Base-by-base conservation (phyloP, 2,329 filamentous ascomycete genomes). In the Pseudogymnoascus sp. region DNA sequence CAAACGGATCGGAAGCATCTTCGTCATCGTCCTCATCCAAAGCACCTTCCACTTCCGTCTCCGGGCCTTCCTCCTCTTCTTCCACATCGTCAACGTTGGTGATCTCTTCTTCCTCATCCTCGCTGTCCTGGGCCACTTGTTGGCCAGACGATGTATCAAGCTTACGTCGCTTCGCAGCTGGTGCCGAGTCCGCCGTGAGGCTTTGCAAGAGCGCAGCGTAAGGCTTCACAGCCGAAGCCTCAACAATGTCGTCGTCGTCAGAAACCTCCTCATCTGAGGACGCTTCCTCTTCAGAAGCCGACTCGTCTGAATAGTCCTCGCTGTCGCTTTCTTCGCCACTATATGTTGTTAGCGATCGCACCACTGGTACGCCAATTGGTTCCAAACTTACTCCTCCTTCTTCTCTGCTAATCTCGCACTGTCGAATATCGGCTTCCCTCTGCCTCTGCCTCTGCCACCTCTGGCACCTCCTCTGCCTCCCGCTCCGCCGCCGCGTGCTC, bases 1-100 rank as follows among this genome's bases (percentile, higher is more conserved):
- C 88, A 68, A 95, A 96, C 0, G 90, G 87, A 71, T 95, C 89
- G 4, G 74, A 74, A 26, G 75, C 71, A 63, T 83, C 77, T 55
- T 79, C 77, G 12, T 80, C 77, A 41, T 82, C 79, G 41, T 75
- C 72, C 23, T 75, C 71, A n/a, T 72, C 67, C 13, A 72, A 65
- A 5, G 70, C 38, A n/a, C 63, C 67, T 41, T 74, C 71, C 8
- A 67, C 67, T 21, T 62, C 67, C 39, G 61, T 69, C 61, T 74
- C 71, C 1, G 75, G 74, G 1, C 75, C 77, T 45, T 78, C 77
- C 41, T 82, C 79, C 9, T 76, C 74, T 52, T 82, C 80, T 58
- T 80, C 74, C 2, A 75, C 74, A 18, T 76, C 66, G 56, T 79
- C 76, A 7, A 70, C 66, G 57, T 74, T 71, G 12, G 69, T 73